Conservation (phyloP, 1,284 basidiomycete species). For the Calocybe gambosa region DNA sequence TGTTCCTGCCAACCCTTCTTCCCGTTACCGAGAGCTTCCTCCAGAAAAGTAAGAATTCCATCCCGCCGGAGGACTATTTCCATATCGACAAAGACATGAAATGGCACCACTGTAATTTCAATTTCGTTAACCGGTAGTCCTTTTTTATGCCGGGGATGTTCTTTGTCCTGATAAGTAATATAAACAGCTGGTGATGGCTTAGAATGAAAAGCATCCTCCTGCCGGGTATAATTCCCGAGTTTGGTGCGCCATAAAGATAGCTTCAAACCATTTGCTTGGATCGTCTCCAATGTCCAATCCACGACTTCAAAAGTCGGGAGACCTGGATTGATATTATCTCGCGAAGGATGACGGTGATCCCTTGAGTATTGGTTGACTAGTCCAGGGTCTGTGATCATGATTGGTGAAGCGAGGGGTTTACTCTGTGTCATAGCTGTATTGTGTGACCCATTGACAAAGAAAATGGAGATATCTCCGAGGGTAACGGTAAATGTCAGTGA, state of each 20-base stretch:
- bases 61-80: constrained; percentile 36
- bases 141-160: background rate
- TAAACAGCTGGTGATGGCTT: constrained; percentile 5
- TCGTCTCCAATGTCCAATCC: constrained; percentile 54
- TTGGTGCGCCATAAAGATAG: constrained; percentile 55
- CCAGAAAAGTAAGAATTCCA: constrained; percentile 34
- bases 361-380: constrained; percentile 45
- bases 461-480: constrained; percentile 48
- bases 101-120: constrained; percentile 43
- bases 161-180: constrained; percentile 2
- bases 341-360: constrained; percentile 35
- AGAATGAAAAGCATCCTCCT: background rate
- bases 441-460: constrained; percentile 33
- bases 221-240: background rate
- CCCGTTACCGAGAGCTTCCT: constrained; percentile 21
- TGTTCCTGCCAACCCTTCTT: background rate
- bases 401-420: constrained; percentile 39
- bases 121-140: constrained; percentile 17
- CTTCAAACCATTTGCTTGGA: constrained; percentile 40
- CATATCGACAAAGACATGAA: constrained; percentile 77
- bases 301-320: constrained; percentile 51
- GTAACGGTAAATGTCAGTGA: constrained; percentile 17
- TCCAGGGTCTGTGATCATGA: constrained; percentile 59
- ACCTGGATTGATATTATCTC: constrained; percentile 19
- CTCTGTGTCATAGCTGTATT: background rate